Evolutionary conservation across 2,329 filamentous ascomycete species (phyloP), one percentile per base, ranked within the genome.

Genomic region (Diaporthe caulivora): DNA sequence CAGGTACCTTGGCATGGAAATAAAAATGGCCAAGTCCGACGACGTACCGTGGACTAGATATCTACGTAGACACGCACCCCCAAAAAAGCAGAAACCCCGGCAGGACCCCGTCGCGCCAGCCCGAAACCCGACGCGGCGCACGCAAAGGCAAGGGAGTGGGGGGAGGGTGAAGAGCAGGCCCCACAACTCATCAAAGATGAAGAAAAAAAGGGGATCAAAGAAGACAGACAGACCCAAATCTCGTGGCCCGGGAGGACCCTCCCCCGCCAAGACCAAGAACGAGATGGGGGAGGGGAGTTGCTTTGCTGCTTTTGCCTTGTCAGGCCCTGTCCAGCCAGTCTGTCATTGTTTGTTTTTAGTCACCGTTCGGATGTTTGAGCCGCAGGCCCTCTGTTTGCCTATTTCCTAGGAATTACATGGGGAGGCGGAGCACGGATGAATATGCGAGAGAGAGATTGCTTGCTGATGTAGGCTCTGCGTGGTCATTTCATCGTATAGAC

Each of bases 181-280:
- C 69, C 69, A 71, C 69, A 62, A 26, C 44, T 62, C 55, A 71
- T 71, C 69, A 71, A 71, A 71, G 24, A 60, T 26, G 54, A 40
- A 40, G 26, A 37, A 21, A 15, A 67, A 67, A 67, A 67, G 62
- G 62, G 62, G 62, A 67, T 47, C 44, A 67, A 18, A 31, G 51
- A 29, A 24, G 7, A 11, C 9, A 15, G 47, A 24, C 17, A 44
- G n/a, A 42, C 37, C 24, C 69, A 62, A 70, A 62, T 71, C 69
- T 71, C 55, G 55, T 71, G 44, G 53, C 42, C 44, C 44, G n/a
- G 29, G n/a, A n/a, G 55, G 55, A 71, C 31, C 47, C 54, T 11
- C 68, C 54, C 34, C 42, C 58, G 69, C 69, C 69, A 71, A 71
- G 69, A 42, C 69, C 26, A 4, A 24, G 31, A 34, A 40, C 69